Evolutionary conservation across 1,139 yeast species (phyloP), one percentile per base, ranked within the genome.

Genomic region (Protomyces gravidus): DNA sequence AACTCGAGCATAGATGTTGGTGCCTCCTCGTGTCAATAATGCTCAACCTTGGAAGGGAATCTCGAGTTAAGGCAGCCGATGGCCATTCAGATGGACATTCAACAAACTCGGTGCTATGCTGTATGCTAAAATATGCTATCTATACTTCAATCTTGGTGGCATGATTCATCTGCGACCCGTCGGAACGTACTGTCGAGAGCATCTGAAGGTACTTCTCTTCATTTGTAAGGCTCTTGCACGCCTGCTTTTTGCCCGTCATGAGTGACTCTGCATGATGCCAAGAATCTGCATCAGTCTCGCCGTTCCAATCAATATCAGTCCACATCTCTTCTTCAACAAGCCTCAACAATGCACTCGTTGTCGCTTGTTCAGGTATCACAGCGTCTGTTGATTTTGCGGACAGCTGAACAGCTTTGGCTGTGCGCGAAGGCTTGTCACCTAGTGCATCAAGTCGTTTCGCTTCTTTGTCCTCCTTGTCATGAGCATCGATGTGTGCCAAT

Each of bases 401-500:
- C 13, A 40, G 45, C 21, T 36, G 55, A 50, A 39, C 46, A 21
- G 49, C 28, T 21, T 39, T 49, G 6, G 45, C 56, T 53, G 65
- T 46, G 58, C 61, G 26, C 30, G 55, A 55, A 26, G 51, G 32
- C 46, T 57, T 28, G 49, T 65, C 36, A 53, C 62, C 40, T 45
- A 64, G 32, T 55, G 68, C 58, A 59, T 64, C 47, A 50, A 59
- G 40, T 50, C 26, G 39, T 33, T 55, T 55, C 15, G 48, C 28
- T 9, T 48, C 59, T 32, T 40, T 48, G 15, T 39, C 53, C 15
- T 39, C 53, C 26, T 23, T 33, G 33, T 55, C 59, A 11, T 25
- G 59, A 57, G 70, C 80, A 68, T 86, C 66, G 57, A 89, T 81
- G 69, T 89, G 87, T 65, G 79, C 80, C 73, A 92, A 89, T 63